Percentiles rank a stretch among this genome's conserved stretches.
These are phyloP conservation scores for Chytriomyces sp. DNA, from an alignment of 192 early-diverging fungal species.

Conservation along the genomic window DNA sequence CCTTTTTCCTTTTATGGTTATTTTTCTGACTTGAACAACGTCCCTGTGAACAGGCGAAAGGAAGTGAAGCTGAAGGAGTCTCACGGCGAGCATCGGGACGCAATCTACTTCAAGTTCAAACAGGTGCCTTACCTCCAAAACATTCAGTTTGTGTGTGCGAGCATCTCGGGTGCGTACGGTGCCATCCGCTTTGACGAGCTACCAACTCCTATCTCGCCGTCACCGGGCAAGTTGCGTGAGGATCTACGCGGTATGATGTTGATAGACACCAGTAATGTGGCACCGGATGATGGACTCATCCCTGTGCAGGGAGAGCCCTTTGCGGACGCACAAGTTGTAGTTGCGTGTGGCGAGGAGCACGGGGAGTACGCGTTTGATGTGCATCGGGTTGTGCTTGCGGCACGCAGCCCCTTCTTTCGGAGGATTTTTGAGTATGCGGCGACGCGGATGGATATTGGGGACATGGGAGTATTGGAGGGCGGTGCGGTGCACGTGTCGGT, in stretches of 20 bases:
- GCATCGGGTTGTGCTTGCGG: slow-evolving; percentile 36
- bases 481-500: not conserved
- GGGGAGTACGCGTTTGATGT: slow-evolving; percentile 28
- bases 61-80: slow-evolving; percentile 29
- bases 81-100: slow-evolving; percentile 23
- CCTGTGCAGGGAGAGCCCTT: not conserved
- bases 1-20: not conserved
- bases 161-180: slow-evolving; percentile 65
- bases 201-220: slow-evolving; percentile 33
- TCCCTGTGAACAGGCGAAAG: slow-evolving; percentile 25
- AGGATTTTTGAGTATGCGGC: not conserved
- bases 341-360: not conserved
- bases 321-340: not conserved
- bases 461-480: not conserved
- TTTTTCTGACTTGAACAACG: no score
- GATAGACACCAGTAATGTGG: not conserved
- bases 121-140: slow-evolving; percentile 64
- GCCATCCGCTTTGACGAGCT: slow-evolving; percentile 58
- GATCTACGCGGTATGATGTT: slow-evolving; percentile 46
- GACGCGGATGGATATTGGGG: not conserved
- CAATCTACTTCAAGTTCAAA: slow-evolving; percentile 54
- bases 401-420: slow-evolving; percentile 21
- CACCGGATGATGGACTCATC: not conserved
- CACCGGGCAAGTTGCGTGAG: slow-evolving; percentile 30
- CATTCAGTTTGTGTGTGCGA: slow-evolving; percentile 57